Evolutionary conservation across 352 stramenopile species (phyloP).

Genomic region (Peronosclerospora sorghi): DNA sequence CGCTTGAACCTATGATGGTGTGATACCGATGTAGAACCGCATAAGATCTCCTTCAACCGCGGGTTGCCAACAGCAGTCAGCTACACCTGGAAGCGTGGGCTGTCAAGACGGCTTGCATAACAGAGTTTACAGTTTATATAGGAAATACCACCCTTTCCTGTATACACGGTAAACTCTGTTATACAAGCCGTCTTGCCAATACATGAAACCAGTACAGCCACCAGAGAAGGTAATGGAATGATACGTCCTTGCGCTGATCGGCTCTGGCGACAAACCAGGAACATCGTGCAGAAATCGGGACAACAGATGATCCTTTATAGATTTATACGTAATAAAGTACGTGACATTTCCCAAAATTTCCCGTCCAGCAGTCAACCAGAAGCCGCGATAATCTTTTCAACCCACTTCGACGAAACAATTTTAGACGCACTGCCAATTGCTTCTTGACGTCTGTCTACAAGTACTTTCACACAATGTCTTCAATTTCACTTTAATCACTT

Average conservation of each 20-base stretch:
- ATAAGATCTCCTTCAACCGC: constrained; percentile 34
- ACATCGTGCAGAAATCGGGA: constrained; percentile 37
- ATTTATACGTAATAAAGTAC: constrained; percentile 80
- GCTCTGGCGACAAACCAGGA: constrained; percentile 34
- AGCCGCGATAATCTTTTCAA: constrained; percentile 58
- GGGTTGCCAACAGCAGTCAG: constrained; percentile 47
- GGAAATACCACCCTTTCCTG: constrained; percentile 72
- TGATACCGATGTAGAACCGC: constrained; percentile 76
- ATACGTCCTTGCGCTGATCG: constrained; percentile 52
- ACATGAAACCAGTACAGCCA: too few relatives aligned
- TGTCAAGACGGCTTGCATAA: constrained; percentile 61
- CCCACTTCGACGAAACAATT: constrained; percentile 50
- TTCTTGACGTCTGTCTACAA: constrained; percentile 40
- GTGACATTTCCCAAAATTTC: constrained; percentile 81
- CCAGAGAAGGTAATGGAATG: constrained; percentile 60
- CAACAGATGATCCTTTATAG: constrained; percentile 45
- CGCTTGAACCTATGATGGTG: constrained; percentile 55
- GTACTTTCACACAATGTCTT: constrained; percentile 35
- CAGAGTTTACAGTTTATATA: constrained; percentile 76
- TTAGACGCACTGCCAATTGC: constrained; percentile 61
- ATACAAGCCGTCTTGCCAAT: constrained; percentile 74
- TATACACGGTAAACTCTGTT: constrained; percentile 79
- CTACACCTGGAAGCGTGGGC: constrained; percentile 50
- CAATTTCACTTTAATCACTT: constrained; percentile 70
- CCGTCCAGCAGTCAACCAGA: constrained; percentile 46